Percentiles rank a stretch among this genome's conserved stretches.
phyloP scores from a whole-genome alignment of 352 stramenopile genomes.

The Phytophthora vignae region DNA sequence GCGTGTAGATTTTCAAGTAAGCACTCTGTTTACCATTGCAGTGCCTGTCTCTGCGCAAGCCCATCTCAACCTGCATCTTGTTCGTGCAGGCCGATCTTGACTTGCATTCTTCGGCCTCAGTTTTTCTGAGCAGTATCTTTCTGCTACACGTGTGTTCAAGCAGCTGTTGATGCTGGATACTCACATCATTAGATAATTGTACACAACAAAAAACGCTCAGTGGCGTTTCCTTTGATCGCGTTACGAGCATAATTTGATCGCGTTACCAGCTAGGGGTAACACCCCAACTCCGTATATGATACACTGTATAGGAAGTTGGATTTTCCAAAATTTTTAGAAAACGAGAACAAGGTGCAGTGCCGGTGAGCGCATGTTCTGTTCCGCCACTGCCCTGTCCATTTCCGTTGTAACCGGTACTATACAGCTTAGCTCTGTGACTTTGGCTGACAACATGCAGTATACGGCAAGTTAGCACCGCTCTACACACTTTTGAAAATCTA shows the following conservation, averaged over 20 bases:
- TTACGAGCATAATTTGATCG: neutral
- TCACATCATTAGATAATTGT: neutral
- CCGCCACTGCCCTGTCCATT: neutral
- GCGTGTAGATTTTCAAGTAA: neutral
- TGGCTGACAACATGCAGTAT: neutral
- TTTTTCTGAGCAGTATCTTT: neutral
- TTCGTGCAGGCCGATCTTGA: neutral
- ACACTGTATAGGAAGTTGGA: neutral
- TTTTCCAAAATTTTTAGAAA: constrained; percentile 4
- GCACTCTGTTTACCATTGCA: neutral
- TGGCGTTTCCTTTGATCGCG: neutral
- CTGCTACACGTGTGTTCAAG: neutral
- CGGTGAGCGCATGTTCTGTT: neutral
- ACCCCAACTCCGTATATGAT: neutral
- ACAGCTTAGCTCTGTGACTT: neutral
- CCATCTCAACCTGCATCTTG: neutral
- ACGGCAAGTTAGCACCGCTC: neutral
- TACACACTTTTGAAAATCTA: constrained; percentile 1
- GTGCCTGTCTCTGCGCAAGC: neutral
- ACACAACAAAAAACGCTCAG: neutral
- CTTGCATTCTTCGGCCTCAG: neutral
- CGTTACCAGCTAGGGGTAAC: neutral
- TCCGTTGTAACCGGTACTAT: neutral
- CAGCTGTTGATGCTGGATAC: neutral
- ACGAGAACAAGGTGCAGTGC: neutral